phyloP scores from a whole-genome alignment of 768 basidiomycete genomes.

The Coprinellus micaceus region DNA sequence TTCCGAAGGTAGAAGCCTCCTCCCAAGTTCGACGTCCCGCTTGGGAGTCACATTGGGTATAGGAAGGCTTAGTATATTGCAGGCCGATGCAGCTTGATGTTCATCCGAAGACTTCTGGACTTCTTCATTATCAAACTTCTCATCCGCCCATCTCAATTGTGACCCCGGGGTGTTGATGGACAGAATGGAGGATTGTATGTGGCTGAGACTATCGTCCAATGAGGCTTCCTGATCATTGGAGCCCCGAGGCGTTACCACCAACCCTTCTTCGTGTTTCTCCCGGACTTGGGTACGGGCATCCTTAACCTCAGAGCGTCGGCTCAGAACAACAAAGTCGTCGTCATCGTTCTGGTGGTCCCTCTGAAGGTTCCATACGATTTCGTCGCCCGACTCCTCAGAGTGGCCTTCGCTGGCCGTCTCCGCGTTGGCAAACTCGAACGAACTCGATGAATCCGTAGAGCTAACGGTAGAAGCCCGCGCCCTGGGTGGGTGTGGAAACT shows the following conservation, averaged over 20 bases:
- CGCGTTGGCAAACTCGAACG: background rate
- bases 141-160: background rate
- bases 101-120: background rate
- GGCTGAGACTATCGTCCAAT: too few relatives aligned
- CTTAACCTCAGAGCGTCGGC: conserved; percentile 15
- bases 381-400: conserved; percentile 42
- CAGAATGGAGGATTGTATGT: too few relatives aligned
- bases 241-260: too few relatives aligned
- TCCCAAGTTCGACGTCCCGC: too few relatives aligned
- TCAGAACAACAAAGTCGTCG: conserved; percentile 51
- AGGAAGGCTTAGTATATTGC: background rate
- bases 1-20: too few relatives aligned
- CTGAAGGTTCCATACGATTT: conserved; percentile 47
- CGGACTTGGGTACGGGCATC: background rate
- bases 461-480: background rate
- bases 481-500: background rate
- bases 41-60: background rate
- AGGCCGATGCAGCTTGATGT: background rate
- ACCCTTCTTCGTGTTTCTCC: too few relatives aligned
- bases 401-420: background rate
- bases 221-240: too few relatives aligned
- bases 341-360: conserved; percentile 26
- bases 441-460: background rate
- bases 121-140: background rate
- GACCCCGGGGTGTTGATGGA: background rate